Base-by-base conservation (phyloP, 2,329 filamentous ascomycete species). In the Exophiala dermatitidis region DNA sequence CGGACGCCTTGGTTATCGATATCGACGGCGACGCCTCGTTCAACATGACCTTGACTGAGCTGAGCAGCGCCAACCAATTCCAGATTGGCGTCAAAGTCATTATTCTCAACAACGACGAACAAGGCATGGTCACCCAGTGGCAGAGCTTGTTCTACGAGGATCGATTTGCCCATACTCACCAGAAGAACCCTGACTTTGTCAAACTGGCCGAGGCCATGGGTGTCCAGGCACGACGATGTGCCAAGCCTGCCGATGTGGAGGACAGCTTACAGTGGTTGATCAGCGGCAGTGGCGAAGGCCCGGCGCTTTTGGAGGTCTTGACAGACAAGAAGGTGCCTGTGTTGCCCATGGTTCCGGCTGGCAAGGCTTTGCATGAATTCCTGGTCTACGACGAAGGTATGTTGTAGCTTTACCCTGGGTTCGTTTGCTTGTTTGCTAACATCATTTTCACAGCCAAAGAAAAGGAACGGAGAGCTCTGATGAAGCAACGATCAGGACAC, bases 1-100 rank as follows among this genome's bases (percentile, higher is more conserved):
- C 85, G 2, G 87, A 95, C 48, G 83, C 87, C 57, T 81, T 95
- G 47, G 91, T 97, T 56, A 83, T 97, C 55, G 91, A 97, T 70
- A 94, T 97, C 65, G 93, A 98, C 68, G 93, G 93, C 58, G 93
- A 97, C 69, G 93, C 91, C n/a, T 96, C 90, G 2, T 97, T 98
- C 77, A 88, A 89, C 78, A 97, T 98, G 93, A 97, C 93, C 4
- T 78, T 96, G 55, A 96, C 91, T 1, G 93, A 98, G 74, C 83
- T 98, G 49, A 88, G 86, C 43, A 96, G 91, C 1, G 90, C 90
- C 40, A 82, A 87, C 5, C 90, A 98, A 73, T 97, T 97, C 77
- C 88, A 93, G 74, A 96, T 97, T 69, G 90, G 88, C 60, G 85
- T 95, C 71, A 97, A 97, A 80, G 80, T 97, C 56, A 89, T 97